phyloP scores from a whole-genome alignment of 2,329 filamentous ascomycete genomes.

The Penicillium sp. region DNA sequence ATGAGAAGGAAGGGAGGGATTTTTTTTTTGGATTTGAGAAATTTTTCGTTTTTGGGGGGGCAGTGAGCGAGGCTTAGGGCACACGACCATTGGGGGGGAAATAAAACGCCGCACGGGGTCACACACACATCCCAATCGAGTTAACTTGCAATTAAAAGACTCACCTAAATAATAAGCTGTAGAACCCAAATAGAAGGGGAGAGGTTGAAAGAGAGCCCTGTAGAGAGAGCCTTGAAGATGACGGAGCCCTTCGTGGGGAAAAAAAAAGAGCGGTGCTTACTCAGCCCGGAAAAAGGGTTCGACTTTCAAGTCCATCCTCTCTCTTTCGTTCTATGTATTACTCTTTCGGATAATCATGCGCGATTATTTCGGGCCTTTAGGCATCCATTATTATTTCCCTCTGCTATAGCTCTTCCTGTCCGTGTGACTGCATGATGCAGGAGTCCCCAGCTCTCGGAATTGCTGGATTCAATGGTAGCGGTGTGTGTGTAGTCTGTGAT shows the following conservation, averaged over 20 bases:
- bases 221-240: not conserved
- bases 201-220: not conserved
- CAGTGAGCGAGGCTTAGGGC: slow-evolving; percentile 19
- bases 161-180: slow-evolving; percentile 9
- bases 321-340: not conserved
- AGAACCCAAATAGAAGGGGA: not conserved
- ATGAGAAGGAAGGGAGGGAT: slow-evolving; percentile 8
- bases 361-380: not conserved
- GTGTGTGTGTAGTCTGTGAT: slow-evolving; percentile 6
- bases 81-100: slow-evolving; percentile 14
- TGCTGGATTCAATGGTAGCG: slow-evolving; percentile 9
- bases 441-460: not conserved
- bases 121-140: not conserved
- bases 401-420: not conserved
- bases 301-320: too few relatives aligned
- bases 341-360: not conserved
- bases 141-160: slow-evolving; percentile 9
- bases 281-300: not conserved
- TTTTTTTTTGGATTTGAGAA: slow-evolving; percentile 22
- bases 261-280: slow-evolving; percentile 1
- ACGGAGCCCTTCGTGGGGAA: not conserved
- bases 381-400: not conserved
- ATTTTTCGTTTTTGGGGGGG: not conserved
- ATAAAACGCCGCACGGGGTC: slow-evolving; percentile 16
- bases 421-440: slow-evolving; percentile 5